Conservation (phyloP, 257 asterid species). For the Knoxia roxburghii region DNA sequence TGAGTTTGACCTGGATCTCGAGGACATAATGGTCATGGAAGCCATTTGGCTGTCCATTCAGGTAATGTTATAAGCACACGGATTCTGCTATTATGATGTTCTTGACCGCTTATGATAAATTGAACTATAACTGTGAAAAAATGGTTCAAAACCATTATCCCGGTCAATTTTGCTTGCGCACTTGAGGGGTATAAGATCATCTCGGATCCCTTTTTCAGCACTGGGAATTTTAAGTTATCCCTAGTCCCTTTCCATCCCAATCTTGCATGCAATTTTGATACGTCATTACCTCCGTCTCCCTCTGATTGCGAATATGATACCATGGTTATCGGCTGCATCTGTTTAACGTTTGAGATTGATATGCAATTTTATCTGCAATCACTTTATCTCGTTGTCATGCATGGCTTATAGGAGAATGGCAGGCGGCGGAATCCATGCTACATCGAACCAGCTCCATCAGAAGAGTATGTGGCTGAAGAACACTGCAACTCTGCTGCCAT, state of each 20-base stretch:
- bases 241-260: neutral
- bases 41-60: conserved; percentile 97
- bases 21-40: conserved; percentile 99
- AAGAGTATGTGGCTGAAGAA: conserved; percentile 41
- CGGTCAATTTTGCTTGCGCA: neutral
- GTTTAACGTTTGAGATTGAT: neutral
- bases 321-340: neutral
- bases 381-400: neutral
- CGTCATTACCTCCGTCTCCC: neutral
- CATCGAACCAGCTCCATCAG: conserved; percentile 36
- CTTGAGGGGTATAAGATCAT: no score
- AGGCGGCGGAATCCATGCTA: conserved; percentile 40
- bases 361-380: neutral
- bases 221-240: neutral
- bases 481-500: conserved; percentile 22
- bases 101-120: neutral
- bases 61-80: conserved; percentile 35
- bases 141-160: neutral
- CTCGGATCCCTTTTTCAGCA: no score
- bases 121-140: neutral
- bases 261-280: neutral
- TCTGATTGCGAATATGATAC: neutral
- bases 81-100: neutral
- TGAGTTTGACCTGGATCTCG: conserved; percentile 89
- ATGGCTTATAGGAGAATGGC: conserved; percentile 64